A percentile compares a stretch with the other conserved stretches of the same genome.
These are phyloP conservation scores for Conticribra weissflogii DNA, from an alignment of 108 stramenopile species.

Conservation along the genomic window DNA sequence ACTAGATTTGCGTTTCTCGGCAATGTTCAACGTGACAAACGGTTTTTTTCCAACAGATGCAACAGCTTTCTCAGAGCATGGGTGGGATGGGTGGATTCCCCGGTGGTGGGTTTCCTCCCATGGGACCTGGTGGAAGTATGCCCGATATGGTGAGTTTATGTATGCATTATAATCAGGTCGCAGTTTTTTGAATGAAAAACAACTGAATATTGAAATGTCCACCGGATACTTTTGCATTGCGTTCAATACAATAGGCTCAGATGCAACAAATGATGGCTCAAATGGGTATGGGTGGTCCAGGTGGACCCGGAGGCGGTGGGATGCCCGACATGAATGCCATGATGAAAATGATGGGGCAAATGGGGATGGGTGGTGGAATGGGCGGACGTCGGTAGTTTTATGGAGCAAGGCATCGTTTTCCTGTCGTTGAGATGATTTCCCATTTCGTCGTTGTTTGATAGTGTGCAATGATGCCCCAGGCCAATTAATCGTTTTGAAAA, in stretches of 20 bases:
- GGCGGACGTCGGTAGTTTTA: conserved; percentile 66
- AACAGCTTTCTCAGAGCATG: conserved; percentile 56
- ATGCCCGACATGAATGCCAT: conserved; percentile 57
- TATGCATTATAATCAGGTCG: too few relatives aligned
- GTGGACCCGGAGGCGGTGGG: conserved; percentile 38
- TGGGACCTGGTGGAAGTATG: conserved; percentile 58
- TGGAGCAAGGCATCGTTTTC: conserved; percentile 68
- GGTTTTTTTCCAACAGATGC: conserved; percentile 75
- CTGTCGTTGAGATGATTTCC: neutral
- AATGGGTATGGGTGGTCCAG: conserved; percentile 44
- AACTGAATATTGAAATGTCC: too few relatives aligned
- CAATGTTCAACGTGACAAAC: too few relatives aligned
- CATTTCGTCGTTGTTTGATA: neutral
- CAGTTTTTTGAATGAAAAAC: too few relatives aligned
- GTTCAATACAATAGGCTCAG: neutral
- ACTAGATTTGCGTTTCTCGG: neutral
- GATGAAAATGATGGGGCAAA: conserved; percentile 54
- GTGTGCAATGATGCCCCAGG: conserved; percentile 10
- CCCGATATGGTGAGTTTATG: conserved; percentile 69
- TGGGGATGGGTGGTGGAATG: conserved; percentile 35
- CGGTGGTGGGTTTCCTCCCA: conserved; percentile 46
- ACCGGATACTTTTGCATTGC: too few relatives aligned
- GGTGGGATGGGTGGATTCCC: conserved; percentile 41
- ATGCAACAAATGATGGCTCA: conserved; percentile 50
- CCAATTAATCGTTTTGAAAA: conserved; percentile 2